Conservation (phyloP, 169 alveolate genomes). For the Cryptosporidium viatorum region DNA sequence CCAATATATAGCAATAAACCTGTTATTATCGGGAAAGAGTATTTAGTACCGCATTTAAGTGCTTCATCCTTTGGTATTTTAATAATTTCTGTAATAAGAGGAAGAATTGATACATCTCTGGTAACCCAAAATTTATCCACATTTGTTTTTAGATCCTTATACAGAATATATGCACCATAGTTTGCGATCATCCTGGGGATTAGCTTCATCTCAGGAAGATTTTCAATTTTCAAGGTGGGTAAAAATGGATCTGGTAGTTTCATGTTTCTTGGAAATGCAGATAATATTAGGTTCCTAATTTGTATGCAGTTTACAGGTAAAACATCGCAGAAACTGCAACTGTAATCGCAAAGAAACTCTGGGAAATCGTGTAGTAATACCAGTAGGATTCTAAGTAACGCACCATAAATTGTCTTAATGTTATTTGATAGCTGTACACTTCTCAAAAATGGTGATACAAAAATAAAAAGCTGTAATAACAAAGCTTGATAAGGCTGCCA, state of each 20-base stretch:
- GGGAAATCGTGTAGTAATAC: constrained; percentile 94
- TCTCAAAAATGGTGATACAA: constrained; percentile 78
- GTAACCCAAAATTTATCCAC: constrained; percentile 62
- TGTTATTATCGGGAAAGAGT: constrained; percentile 50
- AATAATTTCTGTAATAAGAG: constrained; percentile 25
- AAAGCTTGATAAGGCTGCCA: constrained; percentile 83
- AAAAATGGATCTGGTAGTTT: constrained; percentile 93
- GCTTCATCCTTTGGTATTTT: constrained; percentile 67
- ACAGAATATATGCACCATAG: constrained; percentile 37
- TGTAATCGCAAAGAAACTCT: constrained; percentile 93
- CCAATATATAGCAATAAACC: constrained; percentile 70
- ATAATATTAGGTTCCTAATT: constrained; percentile 93
- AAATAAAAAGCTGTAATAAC: constrained; percentile 81
- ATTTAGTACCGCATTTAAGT: constrained; percentile 45
- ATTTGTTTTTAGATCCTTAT: constrained; percentile 31
- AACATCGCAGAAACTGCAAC: constrained; percentile 89
- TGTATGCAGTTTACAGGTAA: constrained; percentile 93
- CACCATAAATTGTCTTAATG: constrained; percentile 79
- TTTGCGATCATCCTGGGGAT: constrained; percentile 85
- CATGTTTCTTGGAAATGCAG: constrained; percentile 94
- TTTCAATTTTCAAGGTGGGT: constrained; percentile 89
- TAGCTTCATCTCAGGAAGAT: constrained; percentile 88
- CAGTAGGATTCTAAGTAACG: constrained; percentile 88
- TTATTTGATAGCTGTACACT: constrained; percentile 76
- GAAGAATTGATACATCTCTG: constrained; percentile 66